A percentile compares a stretch with the other conserved stretches of the same genome.
Evolutionary conservation across 306 rosid genomes (phyloP).

Genomic region (Vicia sativa): DNA sequence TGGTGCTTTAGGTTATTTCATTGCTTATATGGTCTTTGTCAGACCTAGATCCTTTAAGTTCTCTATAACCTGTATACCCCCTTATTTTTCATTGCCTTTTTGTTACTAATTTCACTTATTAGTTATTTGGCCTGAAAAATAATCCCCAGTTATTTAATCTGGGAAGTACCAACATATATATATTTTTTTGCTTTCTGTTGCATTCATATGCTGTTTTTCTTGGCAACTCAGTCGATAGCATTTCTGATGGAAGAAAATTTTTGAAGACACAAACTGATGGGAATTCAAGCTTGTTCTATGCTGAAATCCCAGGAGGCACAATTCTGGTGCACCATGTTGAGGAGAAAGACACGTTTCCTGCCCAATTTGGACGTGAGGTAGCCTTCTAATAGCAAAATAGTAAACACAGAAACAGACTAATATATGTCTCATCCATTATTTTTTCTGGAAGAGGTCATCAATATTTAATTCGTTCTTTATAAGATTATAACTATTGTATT

Average conservation of each 20-base stretch:
- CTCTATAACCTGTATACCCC: constrained; percentile 18
- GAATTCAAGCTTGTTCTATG: constrained; percentile 79
- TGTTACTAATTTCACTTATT: constrained; percentile 30
- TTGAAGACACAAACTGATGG: constrained; percentile 68
- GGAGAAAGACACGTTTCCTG: constrained; percentile 75
- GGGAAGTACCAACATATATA: background rate
- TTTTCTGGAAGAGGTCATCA: constrained; percentile 7
- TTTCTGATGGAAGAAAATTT: constrained; percentile 71
- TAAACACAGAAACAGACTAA: constrained; percentile 5
- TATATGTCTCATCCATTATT: constrained; percentile 2
- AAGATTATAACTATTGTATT: constrained; percentile 17
- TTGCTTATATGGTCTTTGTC: constrained; percentile 8
- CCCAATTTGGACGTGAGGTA: constrained; percentile 98
- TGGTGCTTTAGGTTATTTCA: background rate
- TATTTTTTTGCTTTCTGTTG: constrained; percentile 20
- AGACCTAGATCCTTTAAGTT: constrained; percentile 29
- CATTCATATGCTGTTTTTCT: constrained; percentile 39
- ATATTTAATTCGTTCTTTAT: constrained; percentile 6
- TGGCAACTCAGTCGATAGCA: constrained; percentile 57
- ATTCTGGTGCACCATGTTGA: constrained; percentile 66
- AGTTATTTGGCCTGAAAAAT: constrained; percentile 33
- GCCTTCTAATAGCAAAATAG: constrained; percentile 36
- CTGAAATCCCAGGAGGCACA: constrained; percentile 75
- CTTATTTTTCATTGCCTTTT: constrained; percentile 26
- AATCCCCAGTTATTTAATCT: constrained; percentile 12